phyloP scores from a whole-genome alignment of 192 early-diverging fungal genomes.

The Rhizoclosmatium globosum region DNA sequence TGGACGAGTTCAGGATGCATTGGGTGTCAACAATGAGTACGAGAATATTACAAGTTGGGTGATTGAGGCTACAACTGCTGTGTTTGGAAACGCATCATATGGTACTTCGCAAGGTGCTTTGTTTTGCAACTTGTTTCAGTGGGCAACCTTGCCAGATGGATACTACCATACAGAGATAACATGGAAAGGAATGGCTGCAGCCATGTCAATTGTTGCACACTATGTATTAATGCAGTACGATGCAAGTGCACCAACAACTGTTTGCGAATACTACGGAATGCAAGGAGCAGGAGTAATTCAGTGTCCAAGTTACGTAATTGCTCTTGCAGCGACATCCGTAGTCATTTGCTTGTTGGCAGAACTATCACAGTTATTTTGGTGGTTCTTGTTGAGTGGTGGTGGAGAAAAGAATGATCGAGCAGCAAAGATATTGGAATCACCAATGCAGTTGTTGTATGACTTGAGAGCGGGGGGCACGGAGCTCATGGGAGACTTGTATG shows the following conservation, averaged over 20 bases:
- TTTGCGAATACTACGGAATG: constrained; percentile 19
- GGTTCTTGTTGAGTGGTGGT: constrained; percentile 31
- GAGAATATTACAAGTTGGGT: constrained; percentile 31
- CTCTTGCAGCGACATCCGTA: background rate
- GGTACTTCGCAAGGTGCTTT: constrained; percentile 21
- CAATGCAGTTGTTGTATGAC: constrained; percentile 34
- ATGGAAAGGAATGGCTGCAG: constrained; percentile 26
- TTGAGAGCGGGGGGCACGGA: constrained; percentile 20
- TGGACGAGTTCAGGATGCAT: constrained; percentile 18
- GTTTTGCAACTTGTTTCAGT: constrained; percentile 29
- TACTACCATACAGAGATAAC: constrained; percentile 13
- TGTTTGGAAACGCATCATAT: constrained; percentile 12
- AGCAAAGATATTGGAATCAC: constrained; percentile 23
- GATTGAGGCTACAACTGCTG: constrained; percentile 11
- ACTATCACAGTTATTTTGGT: constrained; percentile 35
- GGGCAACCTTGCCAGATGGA: constrained; percentile 36
- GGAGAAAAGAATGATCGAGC: constrained; percentile 34
- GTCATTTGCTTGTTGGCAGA: constrained; percentile 23
- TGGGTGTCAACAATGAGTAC: constrained; percentile 19
- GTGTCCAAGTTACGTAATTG: constrained; percentile 12
- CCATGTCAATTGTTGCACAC: constrained; percentile 26
- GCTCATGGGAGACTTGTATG: constrained; percentile 12
- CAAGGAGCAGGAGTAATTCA: constrained; percentile 21
- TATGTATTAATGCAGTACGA: constrained; percentile 29
- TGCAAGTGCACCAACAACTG: background rate